A percentile compares a stretch with the other conserved stretches of the same genome.
These are phyloP conservation scores for Malbranchea zuffiana DNA, from an alignment of 2,329 filamentous ascomycete genomes.

Conservation along the genomic window DNA sequence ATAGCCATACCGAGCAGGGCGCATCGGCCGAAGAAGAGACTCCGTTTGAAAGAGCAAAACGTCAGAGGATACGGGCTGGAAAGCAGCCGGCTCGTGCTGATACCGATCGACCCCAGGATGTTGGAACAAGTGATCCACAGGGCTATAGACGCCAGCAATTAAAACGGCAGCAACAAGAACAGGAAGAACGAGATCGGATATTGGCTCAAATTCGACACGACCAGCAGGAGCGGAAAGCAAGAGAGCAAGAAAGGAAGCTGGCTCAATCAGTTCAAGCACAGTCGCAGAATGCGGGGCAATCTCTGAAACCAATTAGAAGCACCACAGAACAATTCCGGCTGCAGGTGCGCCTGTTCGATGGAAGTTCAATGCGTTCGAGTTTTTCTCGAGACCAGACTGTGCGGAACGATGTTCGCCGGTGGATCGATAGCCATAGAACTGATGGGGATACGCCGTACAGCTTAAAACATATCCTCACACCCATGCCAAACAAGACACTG, in stretches of 20 bases:
- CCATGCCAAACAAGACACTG: slow-evolving; percentile 63
- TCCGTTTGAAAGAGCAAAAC: slow-evolving; percentile 15
- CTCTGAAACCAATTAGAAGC: slow-evolving; percentile 9
- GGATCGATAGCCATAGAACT: slow-evolving; percentile 57
- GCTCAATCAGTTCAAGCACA: slow-evolving; percentile 5
- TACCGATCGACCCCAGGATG: background rate
- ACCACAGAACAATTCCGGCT: slow-evolving; percentile 45
- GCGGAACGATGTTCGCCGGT: slow-evolving; percentile 55
- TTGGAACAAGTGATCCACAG: slow-evolving; percentile 36
- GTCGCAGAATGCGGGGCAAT: slow-evolving; percentile 7
- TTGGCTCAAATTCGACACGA: slow-evolving; percentile 67
- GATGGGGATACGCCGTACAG: slow-evolving; percentile 57
- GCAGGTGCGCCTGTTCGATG: slow-evolving; percentile 75
- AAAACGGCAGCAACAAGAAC: slow-evolving; percentile 52
- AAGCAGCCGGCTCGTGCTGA: slow-evolving; percentile 11
- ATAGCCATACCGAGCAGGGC: slow-evolving; percentile 9
- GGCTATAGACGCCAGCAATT: slow-evolving; percentile 47
- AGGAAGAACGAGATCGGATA: slow-evolving; percentile 59
- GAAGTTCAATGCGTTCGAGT: slow-evolving; percentile 61
- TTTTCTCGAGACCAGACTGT: slow-evolving; percentile 59
- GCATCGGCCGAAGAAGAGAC: slow-evolving; percentile 11
- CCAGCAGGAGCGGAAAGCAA: slow-evolving; percentile 54
- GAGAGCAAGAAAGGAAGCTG: slow-evolving; percentile 42
- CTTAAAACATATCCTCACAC: slow-evolving; percentile 74
- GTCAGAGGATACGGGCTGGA: slow-evolving; percentile 20